Conservation (phyloP, 345 rosid genomes). For the Salix brachista region DNA sequence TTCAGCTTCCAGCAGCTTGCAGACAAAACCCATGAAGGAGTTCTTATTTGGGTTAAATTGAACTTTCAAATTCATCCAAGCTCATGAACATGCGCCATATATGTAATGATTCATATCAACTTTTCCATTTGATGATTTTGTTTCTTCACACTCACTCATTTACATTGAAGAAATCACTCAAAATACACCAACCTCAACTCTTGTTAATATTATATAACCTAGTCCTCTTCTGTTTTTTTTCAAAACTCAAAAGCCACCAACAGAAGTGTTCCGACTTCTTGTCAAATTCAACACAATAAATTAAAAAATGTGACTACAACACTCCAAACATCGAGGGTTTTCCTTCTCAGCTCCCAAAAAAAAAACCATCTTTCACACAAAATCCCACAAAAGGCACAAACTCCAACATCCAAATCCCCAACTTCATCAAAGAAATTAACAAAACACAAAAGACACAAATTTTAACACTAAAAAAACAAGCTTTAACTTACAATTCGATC, state of each 20-base stretch:
- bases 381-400: neutral
- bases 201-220: neutral
- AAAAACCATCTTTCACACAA: neutral
- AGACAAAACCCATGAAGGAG: neutral
- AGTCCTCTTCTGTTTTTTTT: neutral
- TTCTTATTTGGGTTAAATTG: neutral
- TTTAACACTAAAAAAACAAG: neutral
- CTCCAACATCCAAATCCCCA: neutral
- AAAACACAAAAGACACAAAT: neutral
- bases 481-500: slow-evolving; percentile 65
- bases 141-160: neutral
- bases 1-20: neutral
- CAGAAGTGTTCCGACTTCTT: neutral
- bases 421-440: no score
- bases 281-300: neutral
- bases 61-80: neutral
- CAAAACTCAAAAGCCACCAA: neutral
- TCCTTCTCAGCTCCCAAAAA: neutral
- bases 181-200: neutral
- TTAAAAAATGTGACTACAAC: neutral
- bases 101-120: neutral
- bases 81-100: neutral
- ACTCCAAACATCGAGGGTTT: neutral
- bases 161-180: neutral
- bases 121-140: neutral